These are phyloP conservation scores for Botrytis elliptica DNA, from an alignment of 2,329 filamentous ascomycete genomes.

Conservation along the genomic window DNA sequence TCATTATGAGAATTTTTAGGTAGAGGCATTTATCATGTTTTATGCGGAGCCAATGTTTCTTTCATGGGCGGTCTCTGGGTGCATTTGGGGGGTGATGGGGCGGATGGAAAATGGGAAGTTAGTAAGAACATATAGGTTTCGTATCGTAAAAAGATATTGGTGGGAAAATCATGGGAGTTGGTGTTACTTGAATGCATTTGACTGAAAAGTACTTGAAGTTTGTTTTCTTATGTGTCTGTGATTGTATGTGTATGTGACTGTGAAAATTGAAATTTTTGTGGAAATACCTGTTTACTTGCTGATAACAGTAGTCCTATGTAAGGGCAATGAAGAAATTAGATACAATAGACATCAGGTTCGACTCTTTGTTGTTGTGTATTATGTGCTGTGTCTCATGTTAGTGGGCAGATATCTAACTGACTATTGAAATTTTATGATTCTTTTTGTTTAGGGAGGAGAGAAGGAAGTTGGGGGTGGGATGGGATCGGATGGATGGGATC, in stretches of 20 bases:
- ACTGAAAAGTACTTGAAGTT: background rate
- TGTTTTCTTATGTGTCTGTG: background rate
- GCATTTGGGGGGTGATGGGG: background rate
- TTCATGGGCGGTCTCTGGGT: slow-evolving; percentile 2
- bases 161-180: slow-evolving; percentile 8
- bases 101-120: background rate
- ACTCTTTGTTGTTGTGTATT: background rate
- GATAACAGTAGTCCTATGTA: background rate
- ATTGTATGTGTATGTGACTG: background rate
- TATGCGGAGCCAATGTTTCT: slow-evolving; percentile 7
- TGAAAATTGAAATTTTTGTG: background rate
- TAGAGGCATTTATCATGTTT: background rate
- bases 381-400: accelerated
- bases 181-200: slow-evolving; percentile 7
- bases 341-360: background rate
- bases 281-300: background rate
- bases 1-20: background rate
- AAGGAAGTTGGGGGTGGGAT: background rate
- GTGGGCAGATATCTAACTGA: background rate
- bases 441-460: background rate
- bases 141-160: background rate
- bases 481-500: background rate
- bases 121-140: background rate
- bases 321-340: background rate
- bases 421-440: background rate